Evolutionary conservation across 1,284 basidiomycete genomes (phyloP), one percentile per base, ranked within the genome.

Genomic region (Cryptococcus sp.): DNA sequence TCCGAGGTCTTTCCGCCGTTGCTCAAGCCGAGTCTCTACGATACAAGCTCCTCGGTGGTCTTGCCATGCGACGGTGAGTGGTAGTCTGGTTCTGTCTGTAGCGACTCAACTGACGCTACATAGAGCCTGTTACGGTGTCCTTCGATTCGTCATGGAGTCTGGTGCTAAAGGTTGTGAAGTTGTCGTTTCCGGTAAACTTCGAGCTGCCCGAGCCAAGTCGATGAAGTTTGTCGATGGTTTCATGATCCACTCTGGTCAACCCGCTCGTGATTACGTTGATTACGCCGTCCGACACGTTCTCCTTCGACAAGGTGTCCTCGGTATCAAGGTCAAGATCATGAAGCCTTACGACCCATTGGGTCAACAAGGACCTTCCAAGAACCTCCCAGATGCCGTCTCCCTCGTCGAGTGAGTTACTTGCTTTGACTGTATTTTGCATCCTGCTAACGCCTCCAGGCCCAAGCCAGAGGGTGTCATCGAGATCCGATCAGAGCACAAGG

Each of bases 281-380:
- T 86, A 92, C 73, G 96, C 96, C 61, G 94, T 98, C 73, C 87
- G 96, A 69, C 96, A 99, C 83, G 96, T 98, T 70, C 85, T 98
- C 72, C 87, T 99, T 72, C 89, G 92, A 76, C 96, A 99, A 80
- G 96, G 96, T 87, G 96, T 99, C 59, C 86, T 99, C 66, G 96
- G 96, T 76, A 98, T 99, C 84, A 98, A 98, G 81, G 96, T 99
- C 77, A 99, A 98, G 83, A 98, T 99, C 80, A 98, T 98, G 95
- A 94, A 95, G 81, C 91, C 89, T 62, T 87, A 83, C 80, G 96
- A 98, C 80, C 90, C 93, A 58, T 87, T 90, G 73, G 93, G 93
- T 60, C 84, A 84, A 67, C 80, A 84, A 57, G 94, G 94, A 57
- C 95, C 94, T 73, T 83, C 84, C 79, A 93, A 93, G 79, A 92